Evolutionary conservation across 257 asterid species (phyloP).

Genomic region (Lithospermum erythrorhizon): DNA sequence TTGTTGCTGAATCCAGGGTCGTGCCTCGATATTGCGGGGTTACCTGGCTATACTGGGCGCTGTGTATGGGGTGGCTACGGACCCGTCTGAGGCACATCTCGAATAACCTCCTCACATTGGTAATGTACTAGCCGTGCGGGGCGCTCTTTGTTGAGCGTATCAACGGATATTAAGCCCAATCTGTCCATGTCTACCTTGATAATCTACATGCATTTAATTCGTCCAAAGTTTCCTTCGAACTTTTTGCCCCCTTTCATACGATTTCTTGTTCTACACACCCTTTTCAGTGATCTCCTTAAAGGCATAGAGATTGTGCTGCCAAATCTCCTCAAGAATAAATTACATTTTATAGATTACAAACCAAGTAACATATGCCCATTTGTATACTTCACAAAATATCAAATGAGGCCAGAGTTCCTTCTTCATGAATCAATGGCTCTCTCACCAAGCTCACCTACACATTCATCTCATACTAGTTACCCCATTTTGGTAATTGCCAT

Average conservation of each 20-base stretch:
- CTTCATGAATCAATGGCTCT: conserved; percentile 18
- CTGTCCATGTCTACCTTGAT: conserved; percentile 4
- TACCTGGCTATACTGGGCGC: too few relatives aligned
- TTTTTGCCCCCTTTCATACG: conserved; percentile 11
- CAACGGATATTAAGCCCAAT: too few relatives aligned
- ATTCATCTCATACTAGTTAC: conserved; percentile 36
- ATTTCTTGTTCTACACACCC: conserved; percentile 10
- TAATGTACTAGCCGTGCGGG: too few relatives aligned
- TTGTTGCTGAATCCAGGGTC: too few relatives aligned
- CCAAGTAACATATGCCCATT: conserved; percentile 4
- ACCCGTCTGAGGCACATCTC: too few relatives aligned
- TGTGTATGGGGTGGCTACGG: too few relatives aligned
- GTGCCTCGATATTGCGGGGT: too few relatives aligned
- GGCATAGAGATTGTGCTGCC: conserved; percentile 8
- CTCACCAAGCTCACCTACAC: conserved; percentile 20
- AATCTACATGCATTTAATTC: conserved; percentile 28
- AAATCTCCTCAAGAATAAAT: not conserved
- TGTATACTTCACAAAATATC: conserved; percentile 23
- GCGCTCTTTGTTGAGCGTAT: too few relatives aligned
- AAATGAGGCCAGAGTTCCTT: conserved; percentile 9
- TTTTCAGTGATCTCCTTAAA: conserved; percentile 13
- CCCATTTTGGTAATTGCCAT: conserved; percentile 83
- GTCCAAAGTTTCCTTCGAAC: conserved; percentile 23
- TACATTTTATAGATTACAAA: conserved; percentile 16
- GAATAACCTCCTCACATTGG: too few relatives aligned